Conservation (phyloP, 2,329 filamentous ascomycete species). For the Trichoderma sp. region DNA sequence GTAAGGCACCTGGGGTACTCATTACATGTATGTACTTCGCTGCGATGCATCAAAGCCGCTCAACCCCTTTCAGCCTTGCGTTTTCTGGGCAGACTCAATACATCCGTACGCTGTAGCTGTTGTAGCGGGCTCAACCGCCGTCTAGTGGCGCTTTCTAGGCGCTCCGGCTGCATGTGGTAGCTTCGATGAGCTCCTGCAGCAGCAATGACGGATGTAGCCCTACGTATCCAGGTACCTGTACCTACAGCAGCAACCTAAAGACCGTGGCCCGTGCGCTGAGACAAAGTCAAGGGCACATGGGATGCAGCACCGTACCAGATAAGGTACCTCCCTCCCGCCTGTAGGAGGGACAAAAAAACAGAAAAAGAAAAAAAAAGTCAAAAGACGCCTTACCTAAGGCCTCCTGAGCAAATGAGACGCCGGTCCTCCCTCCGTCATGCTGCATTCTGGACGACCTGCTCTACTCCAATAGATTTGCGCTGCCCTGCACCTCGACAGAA, state of each 20-base stretch:
- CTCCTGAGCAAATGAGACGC: slow-evolving; percentile 23
- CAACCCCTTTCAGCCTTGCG: too few species aligned
- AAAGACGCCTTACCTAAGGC: slow-evolving; percentile 21
- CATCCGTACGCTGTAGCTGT: too few species aligned
- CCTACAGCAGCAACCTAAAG: background rate
- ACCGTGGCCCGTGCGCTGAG: slow-evolving; percentile 4
- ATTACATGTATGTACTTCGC: too few species aligned
- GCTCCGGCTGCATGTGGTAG: background rate
- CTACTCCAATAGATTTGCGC: slow-evolving; percentile 24
- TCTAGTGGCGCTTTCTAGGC: slow-evolving; percentile 14
- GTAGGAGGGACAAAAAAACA: too few species aligned
- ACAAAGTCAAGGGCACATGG: slow-evolving; percentile 9
- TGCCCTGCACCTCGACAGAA: slow-evolving; percentile 7
- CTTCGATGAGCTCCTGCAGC: background rate
- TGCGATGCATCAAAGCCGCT: too few species aligned
- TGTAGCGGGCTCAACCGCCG: background rate
- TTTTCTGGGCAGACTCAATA: too few species aligned
- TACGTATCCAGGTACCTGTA: background rate
- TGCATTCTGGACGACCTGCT: slow-evolving; percentile 25
- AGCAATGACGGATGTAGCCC: too few species aligned
- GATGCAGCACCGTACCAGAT: too few species aligned
- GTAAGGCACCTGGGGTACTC: too few species aligned
- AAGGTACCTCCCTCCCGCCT: too few species aligned
- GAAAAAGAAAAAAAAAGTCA: background rate
- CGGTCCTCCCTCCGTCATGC: slow-evolving; percentile 26